A percentile compares a stretch with the other conserved stretches of the same genome.
These are phyloP conservation scores for Monarda citriodora DNA, from an alignment of 305 asterid genomes.

Conservation along the genomic window DNA sequence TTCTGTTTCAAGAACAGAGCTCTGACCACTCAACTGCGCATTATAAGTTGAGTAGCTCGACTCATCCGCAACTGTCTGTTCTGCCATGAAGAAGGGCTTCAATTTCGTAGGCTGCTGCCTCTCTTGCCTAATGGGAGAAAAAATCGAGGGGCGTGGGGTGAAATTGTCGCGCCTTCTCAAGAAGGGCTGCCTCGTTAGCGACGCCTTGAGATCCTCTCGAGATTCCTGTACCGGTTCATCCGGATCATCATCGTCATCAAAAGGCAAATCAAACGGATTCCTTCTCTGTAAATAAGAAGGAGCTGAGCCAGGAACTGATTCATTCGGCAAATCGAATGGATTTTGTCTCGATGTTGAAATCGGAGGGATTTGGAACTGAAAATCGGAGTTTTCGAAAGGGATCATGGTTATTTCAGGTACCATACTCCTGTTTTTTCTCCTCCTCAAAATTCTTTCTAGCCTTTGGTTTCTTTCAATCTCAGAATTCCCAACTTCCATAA, in stretches of 20 bases:
- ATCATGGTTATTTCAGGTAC: conserved; percentile 49
- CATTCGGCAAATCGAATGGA: conserved; percentile 44
- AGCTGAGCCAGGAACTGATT: conserved; percentile 58
- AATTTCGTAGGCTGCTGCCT: conserved; percentile 27
- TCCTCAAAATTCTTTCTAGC: conserved; percentile 46
- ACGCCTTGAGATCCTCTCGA: conserved; percentile 25
- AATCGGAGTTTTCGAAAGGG: conserved; percentile 40
- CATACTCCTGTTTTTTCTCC: conserved; percentile 40
- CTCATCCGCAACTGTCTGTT: conserved; percentile 25
- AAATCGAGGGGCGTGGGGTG: conserved; percentile 37
- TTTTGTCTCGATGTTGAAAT: conserved; percentile 41
- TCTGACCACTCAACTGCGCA: conserved; percentile 36
- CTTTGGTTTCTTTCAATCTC: conserved; percentile 59
- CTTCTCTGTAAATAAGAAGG: conserved; percentile 44
- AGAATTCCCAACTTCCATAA: conserved; percentile 55
- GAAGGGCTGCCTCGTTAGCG: conserved; percentile 32
- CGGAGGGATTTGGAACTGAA: conserved; percentile 30
- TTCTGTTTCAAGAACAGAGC: conserved; percentile 42
- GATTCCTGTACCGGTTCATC: conserved; percentile 24
- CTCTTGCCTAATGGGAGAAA: conserved; percentile 30
- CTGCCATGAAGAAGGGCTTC: conserved; percentile 53
- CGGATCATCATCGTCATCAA: conserved; percentile 32
- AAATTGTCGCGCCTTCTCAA: conserved; percentile 44
- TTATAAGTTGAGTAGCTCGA: conserved; percentile 28
- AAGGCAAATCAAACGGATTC: conserved; percentile 53